Conservation (phyloP, 2,329 filamentous ascomycete species). For the Penicillium rolfsii region DNA sequence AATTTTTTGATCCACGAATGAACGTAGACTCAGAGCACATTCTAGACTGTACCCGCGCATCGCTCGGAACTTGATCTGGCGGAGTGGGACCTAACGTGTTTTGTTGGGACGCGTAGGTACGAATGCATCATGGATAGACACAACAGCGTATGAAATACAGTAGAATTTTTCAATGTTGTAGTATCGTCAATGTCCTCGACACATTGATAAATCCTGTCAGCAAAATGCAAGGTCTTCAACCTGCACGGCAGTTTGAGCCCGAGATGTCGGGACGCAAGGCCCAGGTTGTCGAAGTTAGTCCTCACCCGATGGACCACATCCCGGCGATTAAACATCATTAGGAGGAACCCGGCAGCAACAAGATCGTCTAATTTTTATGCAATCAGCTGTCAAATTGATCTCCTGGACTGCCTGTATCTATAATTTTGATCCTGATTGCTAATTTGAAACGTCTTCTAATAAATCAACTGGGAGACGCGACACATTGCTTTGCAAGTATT, state of each 20-base stretch:
- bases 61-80: too few species aligned
- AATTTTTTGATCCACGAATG: too few species aligned
- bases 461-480: not conserved
- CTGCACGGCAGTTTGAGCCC: not conserved
- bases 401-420: not conserved
- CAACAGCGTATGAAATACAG: too few species aligned
- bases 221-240: not conserved
- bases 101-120: too few species aligned
- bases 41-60: too few species aligned
- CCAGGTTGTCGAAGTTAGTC: not conserved
- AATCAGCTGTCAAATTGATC: not conserved
- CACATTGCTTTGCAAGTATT: not conserved
- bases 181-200: not conserved
- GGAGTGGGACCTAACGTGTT: too few species aligned
- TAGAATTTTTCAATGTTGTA: too few species aligned
- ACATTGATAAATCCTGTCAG: not conserved
- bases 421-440: too few species aligned
- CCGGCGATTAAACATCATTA: not conserved
- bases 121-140: too few species aligned
- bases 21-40: too few species aligned
- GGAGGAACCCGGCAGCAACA: not conserved
- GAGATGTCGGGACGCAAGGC: not conserved
- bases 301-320: not conserved
- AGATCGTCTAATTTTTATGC: not conserved
- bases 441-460: not conserved